Conservation (phyloP, 345 rosid genomes). For the Tarenaya hassleriana region DNA sequence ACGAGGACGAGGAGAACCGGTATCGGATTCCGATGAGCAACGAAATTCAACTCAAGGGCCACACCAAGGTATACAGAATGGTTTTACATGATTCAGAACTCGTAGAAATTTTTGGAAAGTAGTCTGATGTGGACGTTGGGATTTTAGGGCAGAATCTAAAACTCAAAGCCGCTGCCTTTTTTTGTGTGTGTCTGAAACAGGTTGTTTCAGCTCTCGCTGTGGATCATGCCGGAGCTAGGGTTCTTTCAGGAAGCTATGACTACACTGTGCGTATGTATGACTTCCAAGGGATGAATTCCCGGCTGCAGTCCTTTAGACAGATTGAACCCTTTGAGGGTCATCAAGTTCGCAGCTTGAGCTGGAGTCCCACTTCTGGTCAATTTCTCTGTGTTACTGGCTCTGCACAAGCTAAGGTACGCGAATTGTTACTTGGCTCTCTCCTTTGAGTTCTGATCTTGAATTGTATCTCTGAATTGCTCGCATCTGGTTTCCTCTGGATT, state of each 20-base stretch:
- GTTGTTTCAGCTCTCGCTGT: constrained; percentile 78
- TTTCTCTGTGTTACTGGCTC: constrained; percentile 90
- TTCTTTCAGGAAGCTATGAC: constrained; percentile 91
- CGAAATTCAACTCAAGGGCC: constrained; percentile 91
- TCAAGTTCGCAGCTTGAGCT: constrained; percentile 86
- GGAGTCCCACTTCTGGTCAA: constrained; percentile 90
- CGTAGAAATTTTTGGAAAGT: too few species aligned
- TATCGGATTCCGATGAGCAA: constrained; percentile 66
- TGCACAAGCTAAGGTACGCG: constrained; percentile 97
- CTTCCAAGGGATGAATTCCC: constrained; percentile 96
- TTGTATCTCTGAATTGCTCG: not conserved
- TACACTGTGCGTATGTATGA: constrained; percentile 87
- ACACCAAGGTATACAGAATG: constrained; percentile 48
- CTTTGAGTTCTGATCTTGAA: not conserved
- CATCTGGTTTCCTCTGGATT: constrained; percentile 8
- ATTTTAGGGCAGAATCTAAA: not conserved
- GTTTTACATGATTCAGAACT: too few species aligned
- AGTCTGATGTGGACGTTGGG: too few species aligned
- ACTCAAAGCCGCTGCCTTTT: not conserved
- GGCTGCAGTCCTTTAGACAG: constrained; percentile 82
- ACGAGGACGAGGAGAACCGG: constrained; percentile 46
- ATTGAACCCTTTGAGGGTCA: constrained; percentile 93
- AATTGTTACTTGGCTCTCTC: constrained; percentile 2
- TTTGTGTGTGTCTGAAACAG: constrained; percentile 46
- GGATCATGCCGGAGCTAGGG: constrained; percentile 88